Evolutionary conservation across 257 asterid genomes (phyloP), one percentile per base, ranked within the genome.

Genomic region (Przewalskia tangutica): DNA sequence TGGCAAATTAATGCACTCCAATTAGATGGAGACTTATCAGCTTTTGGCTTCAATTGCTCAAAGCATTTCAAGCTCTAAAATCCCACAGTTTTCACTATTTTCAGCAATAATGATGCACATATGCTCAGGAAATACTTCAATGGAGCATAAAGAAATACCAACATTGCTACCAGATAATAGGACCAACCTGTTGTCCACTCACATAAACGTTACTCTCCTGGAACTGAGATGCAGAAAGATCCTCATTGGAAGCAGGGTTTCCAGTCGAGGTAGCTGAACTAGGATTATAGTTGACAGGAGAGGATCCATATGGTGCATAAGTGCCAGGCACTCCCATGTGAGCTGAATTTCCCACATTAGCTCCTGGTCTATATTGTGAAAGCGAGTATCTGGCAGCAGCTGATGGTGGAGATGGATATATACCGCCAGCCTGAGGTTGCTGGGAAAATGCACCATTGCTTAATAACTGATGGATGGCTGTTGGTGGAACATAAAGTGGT

Each of bases 291-390:
- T 86, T 91, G 80, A 90, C 84, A 81, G 88, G 82, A 73, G 98
- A 86, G 67, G 92, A 90, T 88, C 93, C 91, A 83, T 92, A 93
- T 2, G 97, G 92, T 38, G 92, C 93, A 73, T 91, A 94, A 88
- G 86, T 90, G 44, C 95, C 95, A 60, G 98, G 93, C 80, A 89
- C 79, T 78, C 97, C 97, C 46, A 86, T 82, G 55, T 91, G 94
- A 81, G 86, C 85, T 60, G 95, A 84, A 90, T 87, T 90, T 84
- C 91, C 93, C 38, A 90, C 84, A 84, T 91, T 92, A 79, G 93
- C 73, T 81, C 97, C 98, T 77, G 92, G 97, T 88, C 92, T 93
- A 85, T 86, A 90, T 81, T 93, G 98, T 40, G 97, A 85, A 65
- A 89, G 91, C 27, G 98, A 85, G 91, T 89, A 93, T 88, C 94